Evolutionary conservation across 2,329 filamentous ascomycete species (phyloP), one percentile per base, ranked within the genome.

Genomic region (Stachybotrys chlorohalonatus): DNA sequence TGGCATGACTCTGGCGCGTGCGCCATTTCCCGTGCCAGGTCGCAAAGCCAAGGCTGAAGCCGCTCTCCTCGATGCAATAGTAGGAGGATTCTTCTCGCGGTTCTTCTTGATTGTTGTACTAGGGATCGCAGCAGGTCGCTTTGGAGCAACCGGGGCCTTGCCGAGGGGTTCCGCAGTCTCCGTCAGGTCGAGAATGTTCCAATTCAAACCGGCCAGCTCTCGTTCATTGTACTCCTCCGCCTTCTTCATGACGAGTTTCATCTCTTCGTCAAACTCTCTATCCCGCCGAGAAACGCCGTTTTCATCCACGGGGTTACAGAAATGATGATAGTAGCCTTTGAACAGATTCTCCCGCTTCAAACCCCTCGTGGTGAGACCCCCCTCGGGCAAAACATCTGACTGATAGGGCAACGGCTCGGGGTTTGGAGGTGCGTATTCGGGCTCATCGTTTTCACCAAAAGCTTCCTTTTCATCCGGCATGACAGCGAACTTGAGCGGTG

Each of bases 341-440:
- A 83, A 71, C 3, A 81, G 63, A 60, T 85, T 85, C 60, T 80
- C 76, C 1, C 74, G 75, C 65, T 82, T 83, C 17, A 87, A 68
- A 0, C 75, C 76, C 8, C 83, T 75, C 52, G 84, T 80, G 1
- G 77, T 83, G 45, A 85, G 68, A 49, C 74, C 75, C 1, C 74
- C 76, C 49, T 77, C 72, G 5, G 84, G 83, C 57, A 87, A 83
- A 55, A 87, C 78, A 53, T 90, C 86, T 17, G 86, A 87, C 61
- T 86, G 77, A 63, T 89, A 89, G 0, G 82, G 81, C 11, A 83
- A 73, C n/a, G 83, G 78, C 60, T 79, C 80, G 1, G 85, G 80
- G 57, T 78, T 85, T 0, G 90, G 90, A 6, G 93, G 90, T 67
- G 90, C 91, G 68, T 95, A 96, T 75, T 97, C 94, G 57, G 93